Percentiles rank a stretch among this genome's conserved stretches.
Evolutionary conservation across 1,139 yeast species (phyloP).

Genomic region (Yamadazyma sp.): DNA sequence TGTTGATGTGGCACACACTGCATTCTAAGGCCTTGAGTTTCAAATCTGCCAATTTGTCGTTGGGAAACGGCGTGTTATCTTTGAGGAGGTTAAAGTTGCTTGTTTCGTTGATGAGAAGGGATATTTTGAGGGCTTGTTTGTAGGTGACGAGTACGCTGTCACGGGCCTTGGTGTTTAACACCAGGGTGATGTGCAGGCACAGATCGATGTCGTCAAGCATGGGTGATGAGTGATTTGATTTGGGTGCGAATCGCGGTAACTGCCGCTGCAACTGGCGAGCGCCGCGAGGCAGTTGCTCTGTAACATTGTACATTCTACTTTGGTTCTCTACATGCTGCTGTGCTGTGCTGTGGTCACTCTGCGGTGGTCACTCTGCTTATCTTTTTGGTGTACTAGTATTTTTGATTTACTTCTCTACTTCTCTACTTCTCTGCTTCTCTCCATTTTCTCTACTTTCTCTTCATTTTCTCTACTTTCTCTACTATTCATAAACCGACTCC

Average conservation of each 20-base stretch:
- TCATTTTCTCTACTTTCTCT: too few relatives aligned
- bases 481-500: too few relatives aligned
- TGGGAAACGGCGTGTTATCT: conserved; percentile 31
- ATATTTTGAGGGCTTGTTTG: conserved; percentile 54
- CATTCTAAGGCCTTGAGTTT: conserved; percentile 50
- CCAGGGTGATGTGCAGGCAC: conserved; percentile 56
- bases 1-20: conserved; percentile 46
- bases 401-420: too few relatives aligned
- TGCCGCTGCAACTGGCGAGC: too few relatives aligned
- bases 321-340: too few relatives aligned
- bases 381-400: too few relatives aligned
- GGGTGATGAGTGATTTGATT: not conserved
- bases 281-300: too few relatives aligned
- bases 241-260: not conserved
- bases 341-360: too few relatives aligned
- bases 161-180: conserved; percentile 53
- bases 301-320: too few relatives aligned
- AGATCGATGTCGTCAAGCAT: conserved; percentile 28
- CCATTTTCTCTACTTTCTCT: too few relatives aligned
- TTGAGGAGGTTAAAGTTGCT: conserved; percentile 27
- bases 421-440: too few relatives aligned
- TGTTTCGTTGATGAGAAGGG: conserved; percentile 27
- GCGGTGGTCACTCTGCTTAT: too few relatives aligned
- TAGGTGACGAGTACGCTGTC: conserved; percentile 60
- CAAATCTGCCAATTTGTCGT: conserved; percentile 32